These are phyloP conservation scores for Epichloe hybrida DNA, from an alignment of 2,329 filamentous ascomycete species.

Conservation along the genomic window DNA sequence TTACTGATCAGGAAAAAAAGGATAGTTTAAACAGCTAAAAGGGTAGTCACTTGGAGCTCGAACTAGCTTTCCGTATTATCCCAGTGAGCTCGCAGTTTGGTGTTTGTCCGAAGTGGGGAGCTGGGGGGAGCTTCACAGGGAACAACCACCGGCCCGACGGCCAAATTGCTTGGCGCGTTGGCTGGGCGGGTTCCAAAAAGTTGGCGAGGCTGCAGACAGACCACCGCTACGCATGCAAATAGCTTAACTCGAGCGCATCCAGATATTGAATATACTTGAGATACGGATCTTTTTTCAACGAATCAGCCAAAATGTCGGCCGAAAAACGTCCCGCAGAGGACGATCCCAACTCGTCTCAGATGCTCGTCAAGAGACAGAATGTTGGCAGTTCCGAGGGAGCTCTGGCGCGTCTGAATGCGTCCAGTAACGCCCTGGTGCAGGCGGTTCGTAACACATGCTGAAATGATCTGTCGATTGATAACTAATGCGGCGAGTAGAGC, in stretches of 20 bases:
- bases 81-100: background rate
- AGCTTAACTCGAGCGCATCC: background rate
- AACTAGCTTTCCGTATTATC: background rate
- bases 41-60: background rate
- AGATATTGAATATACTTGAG: background rate
- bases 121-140: slow-evolving; percentile 3
- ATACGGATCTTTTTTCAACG: background rate
- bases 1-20: background rate
- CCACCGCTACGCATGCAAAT: background rate
- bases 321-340: slow-evolving; percentile 87
- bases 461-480: background rate
- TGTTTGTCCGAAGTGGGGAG: background rate
- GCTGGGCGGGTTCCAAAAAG: too few species aligned
- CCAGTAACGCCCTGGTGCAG: slow-evolving; percentile 35
- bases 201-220: too few species aligned
- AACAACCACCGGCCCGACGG: slow-evolving; percentile 23
- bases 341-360: slow-evolving; percentile 64
- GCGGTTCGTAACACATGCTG: slow-evolving; percentile 24
- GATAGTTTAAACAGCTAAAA: too few species aligned
- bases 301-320: slow-evolving; percentile 54
- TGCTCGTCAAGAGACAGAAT: slow-evolving; percentile 84
- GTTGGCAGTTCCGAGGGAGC: slow-evolving; percentile 34
- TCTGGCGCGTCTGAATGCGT: slow-evolving; percentile 37
- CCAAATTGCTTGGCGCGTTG: slow-evolving; percentile 13
- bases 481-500: slow-evolving; percentile 34